These are phyloP conservation scores for Botryotinia convoluta DNA, from an alignment of 2,329 filamentous ascomycete genomes.

Conservation along the genomic window DNA sequence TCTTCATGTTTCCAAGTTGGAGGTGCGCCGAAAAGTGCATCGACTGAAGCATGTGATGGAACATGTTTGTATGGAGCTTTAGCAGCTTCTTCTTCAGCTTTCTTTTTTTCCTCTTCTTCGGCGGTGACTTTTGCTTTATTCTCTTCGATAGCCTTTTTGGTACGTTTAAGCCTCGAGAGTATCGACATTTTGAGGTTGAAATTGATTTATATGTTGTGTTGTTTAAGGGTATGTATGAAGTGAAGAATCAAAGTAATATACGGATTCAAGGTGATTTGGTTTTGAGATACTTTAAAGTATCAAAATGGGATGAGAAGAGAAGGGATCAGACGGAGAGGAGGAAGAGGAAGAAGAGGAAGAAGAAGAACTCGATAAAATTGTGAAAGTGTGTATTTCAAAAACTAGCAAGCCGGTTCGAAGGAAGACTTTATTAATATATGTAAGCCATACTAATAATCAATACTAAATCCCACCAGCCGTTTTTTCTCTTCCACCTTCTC, in stretches of 20 bases:
- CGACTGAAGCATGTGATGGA: conserved; percentile 59
- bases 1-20: conserved; percentile 48
- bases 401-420: background rate
- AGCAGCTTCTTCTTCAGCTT: conserved; percentile 19
- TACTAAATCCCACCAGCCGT: background rate
- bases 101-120: conserved; percentile 46
- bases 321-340: background rate
- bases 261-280: background rate
- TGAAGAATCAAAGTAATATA: background rate
- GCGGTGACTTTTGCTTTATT: conserved; percentile 47
- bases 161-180: conserved; percentile 52
- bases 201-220: background rate
- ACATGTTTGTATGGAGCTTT: conserved; percentile 56
- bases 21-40: conserved; percentile 55
- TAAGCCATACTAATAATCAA: background rate
- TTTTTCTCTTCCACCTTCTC: background rate
- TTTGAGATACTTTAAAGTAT: background rate
- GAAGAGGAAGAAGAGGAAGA: too few relatives aligned
- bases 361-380: background rate
- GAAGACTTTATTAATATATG: background rate
- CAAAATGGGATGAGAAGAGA: background rate
- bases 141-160: conserved; percentile 55
- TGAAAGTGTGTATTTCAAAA: background rate
- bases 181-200: conserved; percentile 49
- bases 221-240: too few relatives aligned